These are phyloP conservation scores for Carex cristatella DNA, from an alignment of 176 grass and related monocot genomes.

Conservation along the genomic window DNA sequence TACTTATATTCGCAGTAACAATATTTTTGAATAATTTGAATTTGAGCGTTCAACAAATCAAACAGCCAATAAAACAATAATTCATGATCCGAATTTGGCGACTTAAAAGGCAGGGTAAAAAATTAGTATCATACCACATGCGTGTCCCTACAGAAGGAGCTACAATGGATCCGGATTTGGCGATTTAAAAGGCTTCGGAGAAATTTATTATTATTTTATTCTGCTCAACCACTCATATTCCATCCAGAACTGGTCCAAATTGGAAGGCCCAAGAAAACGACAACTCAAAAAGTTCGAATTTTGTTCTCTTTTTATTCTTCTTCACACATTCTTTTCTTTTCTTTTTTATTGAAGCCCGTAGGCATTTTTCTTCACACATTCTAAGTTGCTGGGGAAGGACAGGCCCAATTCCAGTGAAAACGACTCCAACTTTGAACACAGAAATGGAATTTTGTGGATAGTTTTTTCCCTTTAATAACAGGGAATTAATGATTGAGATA, in stretches of 20 bases:
- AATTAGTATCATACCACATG: background rate
- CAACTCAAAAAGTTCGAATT: background rate
- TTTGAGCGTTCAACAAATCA: too few relatives aligned
- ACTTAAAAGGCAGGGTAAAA: too few relatives aligned
- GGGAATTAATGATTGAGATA: background rate
- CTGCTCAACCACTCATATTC: background rate
- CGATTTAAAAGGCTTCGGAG: background rate
- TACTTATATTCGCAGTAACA: too few relatives aligned
- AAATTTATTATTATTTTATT: background rate
- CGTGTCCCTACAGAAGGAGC: background rate
- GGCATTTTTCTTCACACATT: background rate
- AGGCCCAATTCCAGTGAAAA: background rate
- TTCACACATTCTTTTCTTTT: background rate
- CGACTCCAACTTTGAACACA: background rate
- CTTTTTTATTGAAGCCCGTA: too few relatives aligned
- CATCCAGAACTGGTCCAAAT: conserved; percentile 7
- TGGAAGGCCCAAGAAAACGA: conserved; percentile 6
- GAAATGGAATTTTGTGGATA: background rate
- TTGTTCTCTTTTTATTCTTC: background rate
- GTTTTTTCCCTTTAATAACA: background rate
- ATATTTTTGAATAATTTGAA: too few relatives aligned
- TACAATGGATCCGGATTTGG: background rate
- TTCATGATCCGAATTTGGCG: too few relatives aligned
- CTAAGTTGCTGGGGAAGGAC: background rate
- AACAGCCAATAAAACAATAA: too few relatives aligned